Base-by-base conservation (phyloP, 2,329 filamentous ascomycete genomes). In the Didymosphaeria variabile region DNA sequence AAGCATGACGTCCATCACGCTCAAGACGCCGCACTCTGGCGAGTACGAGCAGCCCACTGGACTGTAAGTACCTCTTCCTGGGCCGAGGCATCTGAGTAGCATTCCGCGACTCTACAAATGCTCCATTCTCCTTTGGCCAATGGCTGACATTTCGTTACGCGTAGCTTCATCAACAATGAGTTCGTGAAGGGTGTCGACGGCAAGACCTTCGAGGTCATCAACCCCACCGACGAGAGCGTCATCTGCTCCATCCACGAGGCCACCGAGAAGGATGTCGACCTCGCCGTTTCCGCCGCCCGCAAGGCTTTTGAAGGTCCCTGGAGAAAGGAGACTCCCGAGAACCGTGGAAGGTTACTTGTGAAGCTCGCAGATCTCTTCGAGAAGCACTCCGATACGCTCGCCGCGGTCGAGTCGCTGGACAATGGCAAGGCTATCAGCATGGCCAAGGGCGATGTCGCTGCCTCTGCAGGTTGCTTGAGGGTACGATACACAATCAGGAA, bases 181-280 rank as follows among this genome's bases (percentile, higher is more conserved):
- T 97, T 90, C 83, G 88, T 96, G 67, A 88, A 91, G 80, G 86
- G 88, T 77, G 89, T 91, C 66, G 92, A 97, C 72, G 93, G 93
- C 83, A 90, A 92, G 87, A 93, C 90, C 69, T 95, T 97, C 76
- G 93, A 97, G 82, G 91, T 93, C 79, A 90, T 95, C 85, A 97
- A 97, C 87, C 93, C 93, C 62, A 76, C 90, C 67, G 92, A 88
- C 67, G 94, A 97, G 81, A 89, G 93, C 80, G 88, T 92, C 75
- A 96, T 97, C 83, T 87, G 85, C 84, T 89, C 89, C 58, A 91
- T 97, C 71, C 83, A 88, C 77, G 93, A 97, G 83, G 94, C 90
- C 76, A 91, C 90, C 67, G 93, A 96, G 85, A 93, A 96, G 85
- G 92, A 95, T 83, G 84, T 88, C 77, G 87, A 89, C 79, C 82